Evolutionary conservation across 192 early-diverging fungal genomes (phyloP).

Genomic region (Rhizophagus sp.): DNA sequence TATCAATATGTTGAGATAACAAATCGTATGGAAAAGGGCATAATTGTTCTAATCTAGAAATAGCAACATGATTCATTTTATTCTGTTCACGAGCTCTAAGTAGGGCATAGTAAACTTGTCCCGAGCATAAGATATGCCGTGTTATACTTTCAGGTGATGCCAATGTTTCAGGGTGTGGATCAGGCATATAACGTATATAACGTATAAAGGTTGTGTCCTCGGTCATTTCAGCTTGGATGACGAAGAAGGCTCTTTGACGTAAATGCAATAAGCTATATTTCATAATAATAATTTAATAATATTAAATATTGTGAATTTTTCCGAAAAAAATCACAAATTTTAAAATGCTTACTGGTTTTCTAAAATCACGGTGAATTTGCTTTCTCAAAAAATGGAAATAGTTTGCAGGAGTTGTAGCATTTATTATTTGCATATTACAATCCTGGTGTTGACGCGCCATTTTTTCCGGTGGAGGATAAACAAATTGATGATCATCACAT

Average conservation of each 20-base stretch:
- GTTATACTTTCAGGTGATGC: conserved; percentile 82
- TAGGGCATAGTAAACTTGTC: conserved; percentile 97
- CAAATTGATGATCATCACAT: conserved; percentile 92
- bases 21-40: conserved; percentile 95
- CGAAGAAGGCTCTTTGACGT: conserved; percentile 90
- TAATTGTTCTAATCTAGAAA: conserved; percentile 94
- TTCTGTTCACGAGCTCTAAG: conserved; percentile 87
- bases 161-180: conserved; percentile 79
- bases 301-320: background rate
- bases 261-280: conserved; percentile 62
- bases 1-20: conserved; percentile 80
- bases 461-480: conserved; percentile 75
- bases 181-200: conserved; percentile 93
- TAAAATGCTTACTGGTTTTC: conserved; percentile 75
- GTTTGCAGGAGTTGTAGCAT: conserved; percentile 96
- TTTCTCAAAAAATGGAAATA: conserved; percentile 96
- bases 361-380: conserved; percentile 96
- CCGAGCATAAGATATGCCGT: conserved; percentile 92
- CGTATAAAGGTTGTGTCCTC: conserved; percentile 83
- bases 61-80: conserved; percentile 85
- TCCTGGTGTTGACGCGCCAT: conserved; percentile 94
- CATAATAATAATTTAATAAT: background rate
- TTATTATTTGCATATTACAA: conserved; percentile 97
- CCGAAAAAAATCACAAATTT: no score
- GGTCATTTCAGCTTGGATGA: conserved; percentile 85